A percentile compares a stretch with the other conserved stretches of the same genome.
Evolutionary conservation across 805 yeast genomes (phyloP).

Genomic region (Tetrapisispora iriomotensis): DNA sequence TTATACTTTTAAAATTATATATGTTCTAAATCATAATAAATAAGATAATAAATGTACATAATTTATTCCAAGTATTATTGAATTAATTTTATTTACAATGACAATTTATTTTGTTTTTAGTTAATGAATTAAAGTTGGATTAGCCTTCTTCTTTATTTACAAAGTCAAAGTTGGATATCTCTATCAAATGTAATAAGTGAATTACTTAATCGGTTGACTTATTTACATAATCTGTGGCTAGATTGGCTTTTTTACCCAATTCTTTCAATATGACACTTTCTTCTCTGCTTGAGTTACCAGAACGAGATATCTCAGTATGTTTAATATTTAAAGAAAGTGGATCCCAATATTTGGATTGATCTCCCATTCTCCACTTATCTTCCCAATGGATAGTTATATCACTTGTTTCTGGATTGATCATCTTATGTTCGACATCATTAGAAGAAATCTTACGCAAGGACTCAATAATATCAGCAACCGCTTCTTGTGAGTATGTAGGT

Average conservation of each 20-base stretch:
- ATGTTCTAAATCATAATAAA: too few relatives aligned
- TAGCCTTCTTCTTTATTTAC: too few relatives aligned
- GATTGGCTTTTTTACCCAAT: constrained; percentile 31
- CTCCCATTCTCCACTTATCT: constrained; percentile 79
- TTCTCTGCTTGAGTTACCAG: constrained; percentile 48
- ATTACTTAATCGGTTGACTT: too few relatives aligned
- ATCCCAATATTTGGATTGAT: constrained; percentile 56
- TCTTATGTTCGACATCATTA: constrained; percentile 17
- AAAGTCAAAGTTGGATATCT: too few relatives aligned
- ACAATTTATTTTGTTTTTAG: too few relatives aligned
- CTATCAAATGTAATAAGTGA: too few relatives aligned
- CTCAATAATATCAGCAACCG: constrained; percentile 66
- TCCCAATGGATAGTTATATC: constrained; percentile 66
- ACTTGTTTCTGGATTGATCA: constrained; percentile 15
- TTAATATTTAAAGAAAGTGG: constrained; percentile 36
- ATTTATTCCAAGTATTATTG: too few relatives aligned
- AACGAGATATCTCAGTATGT: constrained; percentile 51
- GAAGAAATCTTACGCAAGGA: constrained; percentile 27
- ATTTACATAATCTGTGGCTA: constrained; percentile 1
- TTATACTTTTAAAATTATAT: too few relatives aligned
- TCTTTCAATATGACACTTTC: constrained; percentile 58
- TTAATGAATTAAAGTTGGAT: too few relatives aligned
- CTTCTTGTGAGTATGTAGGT: constrained; percentile 84
- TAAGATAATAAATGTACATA: too few relatives aligned
- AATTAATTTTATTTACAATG: too few relatives aligned